Evolutionary conservation across 2,329 filamentous ascomycete species (phyloP), one percentile per base, ranked within the genome.

Genomic region (Penicillium decumbens): DNA sequence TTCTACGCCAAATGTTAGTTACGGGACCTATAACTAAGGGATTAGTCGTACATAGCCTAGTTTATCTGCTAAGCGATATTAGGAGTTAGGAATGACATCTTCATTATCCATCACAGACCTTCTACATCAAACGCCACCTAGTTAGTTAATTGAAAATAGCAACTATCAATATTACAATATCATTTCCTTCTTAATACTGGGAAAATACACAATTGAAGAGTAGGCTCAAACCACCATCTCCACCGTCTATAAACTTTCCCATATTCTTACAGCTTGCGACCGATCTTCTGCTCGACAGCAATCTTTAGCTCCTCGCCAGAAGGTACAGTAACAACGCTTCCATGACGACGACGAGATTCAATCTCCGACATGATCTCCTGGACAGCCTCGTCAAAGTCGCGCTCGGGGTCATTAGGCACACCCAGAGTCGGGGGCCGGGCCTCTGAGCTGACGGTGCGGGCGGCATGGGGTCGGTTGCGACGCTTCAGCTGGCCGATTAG

Each of bases 321-420:
- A 6, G 75, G 75, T 71, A 77, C 74, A 4, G 59, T 67, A 13
- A 69, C 72, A 6, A 57, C 59, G 56, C 69, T 73, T 7, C 77
- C 75, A 7, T 75, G 73, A 50, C 75, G 74, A 46, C 72, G 72
- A 45, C 80, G 72, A 57, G 75, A 78, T 64, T 88, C 84, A 29
- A 95, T 80, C 69, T 95, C 89, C 4, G 74, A 76, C 62, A 77
- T 82, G 45, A 95, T 78, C 72, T 95, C 89, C 32, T 79, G 76
- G 8, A 95, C 79, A 25, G 87, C 87, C 62, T 93, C 88, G 50
- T 88, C 84, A 42, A 95, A 77, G 60, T 95, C 89, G 25, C 76
- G 75, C 46, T 83, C 83, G 0, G 84, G 84, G 65, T 96, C 90
- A 55, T 82, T 82, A 1, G 89, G 85, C 32, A 97, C 76, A 24